Evolutionary conservation across 1,139 yeast genomes (phyloP).

Genomic region (Hansenula anomala): DNA sequence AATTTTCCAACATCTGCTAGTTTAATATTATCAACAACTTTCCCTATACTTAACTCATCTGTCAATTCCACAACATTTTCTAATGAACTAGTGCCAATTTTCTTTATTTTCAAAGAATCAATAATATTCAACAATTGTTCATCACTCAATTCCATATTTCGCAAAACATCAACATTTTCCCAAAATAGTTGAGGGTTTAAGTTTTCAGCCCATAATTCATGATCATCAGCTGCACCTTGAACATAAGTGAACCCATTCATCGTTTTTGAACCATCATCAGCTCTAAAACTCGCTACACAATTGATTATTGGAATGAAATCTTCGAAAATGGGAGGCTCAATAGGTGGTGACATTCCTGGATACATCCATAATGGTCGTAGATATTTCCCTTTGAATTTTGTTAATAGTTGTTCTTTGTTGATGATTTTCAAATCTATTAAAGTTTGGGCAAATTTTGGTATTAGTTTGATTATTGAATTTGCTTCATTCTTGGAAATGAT

Average conservation of each 20-base stretch:
- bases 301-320: constrained; percentile 40
- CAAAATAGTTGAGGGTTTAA: constrained; percentile 57
- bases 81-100: not conserved
- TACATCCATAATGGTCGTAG: constrained; percentile 69
- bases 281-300: constrained; percentile 61
- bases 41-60: constrained; percentile 12
- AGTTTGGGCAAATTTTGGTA: constrained; percentile 47
- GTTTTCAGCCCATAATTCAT: constrained; percentile 73
- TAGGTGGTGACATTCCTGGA: constrained; percentile 43
- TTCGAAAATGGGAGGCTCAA: constrained; percentile 19
- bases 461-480: constrained; percentile 40
- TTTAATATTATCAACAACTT: constrained; percentile 5
- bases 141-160: constrained; percentile 17
- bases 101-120: constrained; percentile 10
- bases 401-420: constrained; percentile 28
- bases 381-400: constrained; percentile 36
- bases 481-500: constrained; percentile 59
- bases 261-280: constrained; percentile 48
- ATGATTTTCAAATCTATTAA: constrained; percentile 39
- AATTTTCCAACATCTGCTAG: constrained; percentile 1
- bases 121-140: constrained; percentile 22
- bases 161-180: constrained; percentile 27
- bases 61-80: constrained; percentile 9
- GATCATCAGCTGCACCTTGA: constrained; percentile 94
- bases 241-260: constrained; percentile 38